Evolutionary conservation across 495 filamentous ascomycete genomes (phyloP), one percentile per base, ranked within the genome.

Genomic region (Penicillium maclennaniae): DNA sequence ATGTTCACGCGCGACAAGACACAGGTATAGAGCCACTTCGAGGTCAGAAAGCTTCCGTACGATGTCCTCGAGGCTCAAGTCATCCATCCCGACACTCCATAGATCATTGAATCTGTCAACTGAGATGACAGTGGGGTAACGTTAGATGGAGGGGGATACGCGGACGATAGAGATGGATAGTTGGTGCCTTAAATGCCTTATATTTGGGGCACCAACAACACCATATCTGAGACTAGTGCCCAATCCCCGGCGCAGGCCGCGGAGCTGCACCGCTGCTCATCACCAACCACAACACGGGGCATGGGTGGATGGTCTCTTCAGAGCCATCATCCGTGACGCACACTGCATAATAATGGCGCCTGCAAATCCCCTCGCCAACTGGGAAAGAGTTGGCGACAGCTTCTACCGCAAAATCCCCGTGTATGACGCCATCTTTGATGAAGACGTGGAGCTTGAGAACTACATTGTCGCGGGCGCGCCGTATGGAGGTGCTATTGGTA

Each of bases 381-480:
- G 93, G 93, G 91, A 95, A 75, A 85, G 81, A 65, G 80, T 97
- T 46, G 93, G 89, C 47, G 88, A 93, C 60, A 84, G 81, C 56
- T 98, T 93, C 72, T 98, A 97, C 75, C 87, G 92, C 66, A 97
- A 93, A 72, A 84, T 88, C 25, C 86, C 90, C 69, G 79, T 96
- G 34, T 98, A 97, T 76, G 91, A 90, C 51, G 87, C 83, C 55
- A 79, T 98, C 59, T 97, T 97, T 71, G 87, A 92, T 65, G 83
- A 87, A 55, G 90, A 96, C 61, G 78, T 96, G 49, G 92, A 98
- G 73, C 79, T 98, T 63, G 92, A 96, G 69, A 92, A 95, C 74
- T 96, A 95, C 76, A 79, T 95, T 65, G 84, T 96, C 62, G 85
- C 84, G 34, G 93, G 91, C 56, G 95, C 95, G 63, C 91, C 92